These are phyloP conservation scores for Corylus heterophylla DNA, from an alignment of 306 rosid genomes.

Conservation along the genomic window DNA sequence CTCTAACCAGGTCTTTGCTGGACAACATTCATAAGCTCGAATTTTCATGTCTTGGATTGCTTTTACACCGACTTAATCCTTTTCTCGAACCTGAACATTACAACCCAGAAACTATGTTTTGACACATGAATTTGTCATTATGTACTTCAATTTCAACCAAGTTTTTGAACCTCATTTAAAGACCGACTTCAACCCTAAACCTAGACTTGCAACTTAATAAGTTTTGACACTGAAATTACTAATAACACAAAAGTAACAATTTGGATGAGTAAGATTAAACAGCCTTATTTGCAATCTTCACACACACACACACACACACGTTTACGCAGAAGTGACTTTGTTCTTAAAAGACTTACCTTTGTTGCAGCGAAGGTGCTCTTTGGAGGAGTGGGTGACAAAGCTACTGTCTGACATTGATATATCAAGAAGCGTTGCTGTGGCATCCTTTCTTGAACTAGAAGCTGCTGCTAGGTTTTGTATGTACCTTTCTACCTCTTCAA, in stretches of 20 bases:
- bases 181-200: no score
- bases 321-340: constrained; percentile 10
- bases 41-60: no score
- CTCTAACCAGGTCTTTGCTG: no score
- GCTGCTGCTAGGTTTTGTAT: constrained; percentile 97
- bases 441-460: constrained; percentile 95
- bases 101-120: no score
- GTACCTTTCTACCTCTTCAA: constrained; percentile 45
- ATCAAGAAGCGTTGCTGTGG: constrained; percentile 91
- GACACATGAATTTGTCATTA: no score
- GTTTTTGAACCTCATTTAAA: no score
- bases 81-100: no score
- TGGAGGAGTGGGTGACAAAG: constrained; percentile 95
- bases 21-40: no score
- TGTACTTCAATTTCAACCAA: no score
- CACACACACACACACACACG: neutral
- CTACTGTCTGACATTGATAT: constrained; percentile 83
- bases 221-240: no score
- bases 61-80: no score
- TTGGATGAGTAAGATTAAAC: constrained; percentile 2
- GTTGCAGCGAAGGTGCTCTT: constrained; percentile 92
- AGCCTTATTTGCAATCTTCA: constrained; percentile 19
- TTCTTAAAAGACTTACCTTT: constrained; percentile 41
- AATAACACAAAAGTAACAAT: neutral
- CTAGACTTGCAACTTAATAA: no score